Percentiles rank a stretch among this genome's conserved stretches.
These are phyloP conservation scores for Hamigera avellanea DNA, from an alignment of 495 filamentous ascomycete genomes.

Conservation along the genomic window DNA sequence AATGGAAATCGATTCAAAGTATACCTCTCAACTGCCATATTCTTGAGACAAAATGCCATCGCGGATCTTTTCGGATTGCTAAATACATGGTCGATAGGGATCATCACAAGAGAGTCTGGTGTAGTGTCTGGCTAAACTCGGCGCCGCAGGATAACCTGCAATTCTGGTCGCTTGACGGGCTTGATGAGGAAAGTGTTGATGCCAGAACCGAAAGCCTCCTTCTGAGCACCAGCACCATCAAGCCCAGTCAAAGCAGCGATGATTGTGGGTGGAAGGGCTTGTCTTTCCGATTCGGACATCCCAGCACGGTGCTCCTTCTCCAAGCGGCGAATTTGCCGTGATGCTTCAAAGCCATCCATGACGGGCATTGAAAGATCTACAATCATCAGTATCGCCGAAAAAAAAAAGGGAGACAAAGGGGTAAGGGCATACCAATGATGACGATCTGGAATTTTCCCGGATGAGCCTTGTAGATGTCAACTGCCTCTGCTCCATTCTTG, in stretches of 20 bases:
- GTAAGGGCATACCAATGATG: constrained; percentile 36
- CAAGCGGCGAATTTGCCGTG: constrained; percentile 56
- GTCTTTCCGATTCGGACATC: not conserved
- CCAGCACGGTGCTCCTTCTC: constrained; percentile 30
- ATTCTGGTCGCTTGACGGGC: no score
- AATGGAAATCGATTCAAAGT: no score
- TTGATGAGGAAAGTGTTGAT: constrained; percentile 30
- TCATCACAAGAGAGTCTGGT: no score
- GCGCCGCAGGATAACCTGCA: no score
- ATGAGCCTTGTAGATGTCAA: constrained; percentile 29
- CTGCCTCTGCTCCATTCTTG: constrained; percentile 40
- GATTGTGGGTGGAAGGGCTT: constrained; percentile 2
- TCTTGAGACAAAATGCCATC: no score
- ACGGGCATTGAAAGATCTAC: constrained; percentile 79
- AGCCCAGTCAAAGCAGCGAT: constrained; percentile 28
- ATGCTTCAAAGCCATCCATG: constrained; percentile 71
- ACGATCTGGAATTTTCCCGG: constrained; percentile 27
- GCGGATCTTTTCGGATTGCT: no score
- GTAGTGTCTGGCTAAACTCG: no score
- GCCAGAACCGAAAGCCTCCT: constrained; percentile 22
- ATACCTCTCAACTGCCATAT: no score
- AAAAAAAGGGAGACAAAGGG: not conserved
- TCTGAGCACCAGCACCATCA: constrained; percentile 16
- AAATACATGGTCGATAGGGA: no score
- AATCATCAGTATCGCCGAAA: no score